Percentiles rank a stretch among this genome's conserved stretches.
Conservation (phyloP, 2,329 filamentous ascomycete species). For the Harringtonia aguacate region DNA sequence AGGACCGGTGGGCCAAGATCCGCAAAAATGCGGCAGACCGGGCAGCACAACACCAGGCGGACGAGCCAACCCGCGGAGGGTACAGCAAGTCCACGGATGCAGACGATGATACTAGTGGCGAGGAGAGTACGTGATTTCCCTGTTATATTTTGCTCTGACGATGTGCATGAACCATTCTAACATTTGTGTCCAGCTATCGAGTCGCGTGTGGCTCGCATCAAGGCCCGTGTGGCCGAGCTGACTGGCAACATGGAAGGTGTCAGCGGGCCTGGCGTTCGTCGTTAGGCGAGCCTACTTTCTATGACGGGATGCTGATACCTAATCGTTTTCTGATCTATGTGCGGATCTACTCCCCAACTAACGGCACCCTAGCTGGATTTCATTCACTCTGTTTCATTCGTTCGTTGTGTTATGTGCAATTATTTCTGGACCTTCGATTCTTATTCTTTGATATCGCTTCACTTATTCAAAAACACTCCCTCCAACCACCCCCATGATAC, state of each 20-base stretch:
- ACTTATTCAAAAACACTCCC: too few relatives aligned
- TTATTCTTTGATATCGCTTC: too few relatives aligned
- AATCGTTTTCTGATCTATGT: too few relatives aligned
- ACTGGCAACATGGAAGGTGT: constrained; percentile 70
- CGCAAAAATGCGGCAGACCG: constrained; percentile 86
- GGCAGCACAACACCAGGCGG: constrained; percentile 53
- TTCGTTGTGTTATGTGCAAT: too few relatives aligned
- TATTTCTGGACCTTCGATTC: too few relatives aligned
- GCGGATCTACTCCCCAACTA: too few relatives aligned
- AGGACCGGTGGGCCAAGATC: constrained; percentile 93
- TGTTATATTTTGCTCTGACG: background rate
- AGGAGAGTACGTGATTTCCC: constrained; percentile 64
- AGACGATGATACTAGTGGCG: constrained; percentile 85
- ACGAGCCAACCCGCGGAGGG: constrained; percentile 50
- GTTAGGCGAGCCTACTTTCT: background rate
- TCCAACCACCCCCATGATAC: too few relatives aligned
- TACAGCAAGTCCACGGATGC: constrained; percentile 48
- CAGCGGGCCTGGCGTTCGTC: constrained; percentile 21
- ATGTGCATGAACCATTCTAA: constrained; percentile 13
- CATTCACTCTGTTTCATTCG: too few relatives aligned
- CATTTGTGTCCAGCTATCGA: constrained; percentile 67
- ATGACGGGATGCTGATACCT: background rate
- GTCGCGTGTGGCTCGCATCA: constrained; percentile 92
- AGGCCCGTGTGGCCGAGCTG: constrained; percentile 88
- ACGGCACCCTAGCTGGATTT: too few relatives aligned